A percentile compares a stretch with the other conserved stretches of the same genome.
Conservation (phyloP, 176 grass and related monocot species). For the Oryza glumipatula region DNA sequence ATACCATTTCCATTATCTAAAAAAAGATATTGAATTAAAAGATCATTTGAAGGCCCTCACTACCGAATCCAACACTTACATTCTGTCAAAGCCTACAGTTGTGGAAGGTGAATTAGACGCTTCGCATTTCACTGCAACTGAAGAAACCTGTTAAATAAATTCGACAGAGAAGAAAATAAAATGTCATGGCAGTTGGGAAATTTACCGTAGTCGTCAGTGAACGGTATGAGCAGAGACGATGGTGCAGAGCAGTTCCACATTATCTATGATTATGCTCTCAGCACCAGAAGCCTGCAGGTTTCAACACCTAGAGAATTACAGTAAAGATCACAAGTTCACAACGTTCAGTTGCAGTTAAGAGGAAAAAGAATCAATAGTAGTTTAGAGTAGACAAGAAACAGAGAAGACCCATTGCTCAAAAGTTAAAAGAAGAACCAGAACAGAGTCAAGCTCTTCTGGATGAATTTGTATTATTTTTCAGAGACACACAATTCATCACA, state of each 20-base stretch:
- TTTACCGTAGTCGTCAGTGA: conserved; percentile 45
- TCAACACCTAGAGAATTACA: neutral
- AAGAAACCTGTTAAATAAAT: neutral
- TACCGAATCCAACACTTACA: conserved; percentile 30
- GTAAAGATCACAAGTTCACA: neutral
- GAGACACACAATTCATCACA: neutral
- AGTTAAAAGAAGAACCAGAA: neutral
- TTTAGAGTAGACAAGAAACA: neutral
- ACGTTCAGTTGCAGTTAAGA: neutral
- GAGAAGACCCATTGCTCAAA: neutral
- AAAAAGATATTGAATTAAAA: neutral
- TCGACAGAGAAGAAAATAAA: neutral
- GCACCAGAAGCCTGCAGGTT: neutral
- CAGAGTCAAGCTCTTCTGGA: neutral
- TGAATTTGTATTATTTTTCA: neutral
- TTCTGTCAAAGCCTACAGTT: conserved; percentile 38
- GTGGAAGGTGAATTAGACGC: conserved; percentile 21
- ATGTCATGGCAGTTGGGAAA: neutral
- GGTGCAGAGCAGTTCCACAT: conserved; percentile 58
- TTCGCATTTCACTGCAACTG: conserved; percentile 50
- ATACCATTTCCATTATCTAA: too few species aligned
- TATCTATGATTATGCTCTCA: neutral
- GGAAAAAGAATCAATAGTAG: neutral
- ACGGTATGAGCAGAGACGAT: conserved; percentile 33
- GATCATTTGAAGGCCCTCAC: neutral